phyloP scores from a whole-genome alignment of 768 basidiomycete species.

The Serendipita sp. region DNA sequence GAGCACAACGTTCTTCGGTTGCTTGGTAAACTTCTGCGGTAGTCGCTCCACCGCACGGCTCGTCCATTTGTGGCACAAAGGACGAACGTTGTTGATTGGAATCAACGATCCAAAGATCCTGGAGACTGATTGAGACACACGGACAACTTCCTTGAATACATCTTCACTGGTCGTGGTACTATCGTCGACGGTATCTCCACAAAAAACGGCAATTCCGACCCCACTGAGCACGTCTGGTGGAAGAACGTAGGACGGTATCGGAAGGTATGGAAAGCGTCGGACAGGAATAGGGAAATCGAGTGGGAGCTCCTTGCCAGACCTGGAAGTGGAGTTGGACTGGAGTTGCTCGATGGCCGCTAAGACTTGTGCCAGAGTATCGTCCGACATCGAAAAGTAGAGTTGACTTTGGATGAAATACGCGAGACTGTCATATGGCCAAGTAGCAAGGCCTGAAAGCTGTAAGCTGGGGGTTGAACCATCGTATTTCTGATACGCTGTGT shows the following conservation, averaged over 20 bases:
- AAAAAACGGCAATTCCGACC: background rate
- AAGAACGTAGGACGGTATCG: background rate
- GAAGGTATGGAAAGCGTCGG: background rate
- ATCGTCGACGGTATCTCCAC: background rate
- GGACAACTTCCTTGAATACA: background rate
- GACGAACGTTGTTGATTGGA: background rate
- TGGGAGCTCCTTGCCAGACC: background rate
- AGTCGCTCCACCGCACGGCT: background rate
- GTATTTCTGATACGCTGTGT: background rate
- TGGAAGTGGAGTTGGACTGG: background rate
- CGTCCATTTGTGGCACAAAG: background rate
- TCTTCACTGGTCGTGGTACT: background rate
- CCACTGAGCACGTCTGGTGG: background rate
- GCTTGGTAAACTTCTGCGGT: background rate
- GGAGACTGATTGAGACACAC: background rate
- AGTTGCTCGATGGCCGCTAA: background rate
- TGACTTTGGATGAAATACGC: background rate
- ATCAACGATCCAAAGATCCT: background rate
- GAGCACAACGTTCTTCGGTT: constrained; percentile 3
- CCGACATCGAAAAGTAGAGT: too few species aligned
- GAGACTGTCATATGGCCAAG: background rate
- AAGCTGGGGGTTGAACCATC: background rate
- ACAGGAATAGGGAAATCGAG: background rate
- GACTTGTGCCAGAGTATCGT: too few species aligned
- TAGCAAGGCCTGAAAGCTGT: background rate